A percentile compares a stretch with the other conserved stretches of the same genome.
phyloP scores from a whole-genome alignment of 1,139 yeast species.

The Yamadazyma spencermartinsiae region DNA sequence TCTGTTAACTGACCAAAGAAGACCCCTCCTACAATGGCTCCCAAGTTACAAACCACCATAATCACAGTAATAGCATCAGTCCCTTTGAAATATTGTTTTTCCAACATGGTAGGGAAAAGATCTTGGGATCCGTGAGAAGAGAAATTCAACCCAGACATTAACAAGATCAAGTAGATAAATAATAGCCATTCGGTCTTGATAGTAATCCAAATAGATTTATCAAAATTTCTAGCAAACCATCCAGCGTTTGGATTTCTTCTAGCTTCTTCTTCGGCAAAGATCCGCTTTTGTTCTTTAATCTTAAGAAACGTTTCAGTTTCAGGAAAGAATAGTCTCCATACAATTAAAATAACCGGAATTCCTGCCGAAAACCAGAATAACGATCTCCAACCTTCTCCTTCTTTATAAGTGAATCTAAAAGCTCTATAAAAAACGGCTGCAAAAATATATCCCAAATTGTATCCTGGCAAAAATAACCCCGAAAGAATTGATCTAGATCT shows the following conservation, averaged over 20 bases:
- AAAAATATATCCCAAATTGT: slow-evolving; percentile 38
- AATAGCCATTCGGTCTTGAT: slow-evolving; percentile 44
- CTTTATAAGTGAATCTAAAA: slow-evolving; percentile 63
- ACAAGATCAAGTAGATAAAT: slow-evolving; percentile 43
- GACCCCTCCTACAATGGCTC: slow-evolving; percentile 53
- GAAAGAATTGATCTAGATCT: slow-evolving; percentile 37
- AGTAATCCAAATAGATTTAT: slow-evolving; percentile 19
- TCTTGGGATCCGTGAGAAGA: slow-evolving; percentile 59
- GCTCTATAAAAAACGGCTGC: slow-evolving; percentile 40
- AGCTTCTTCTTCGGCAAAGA: slow-evolving; percentile 10
- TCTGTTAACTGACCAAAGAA: slow-evolving; percentile 47
- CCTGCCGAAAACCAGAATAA: slow-evolving; percentile 47
- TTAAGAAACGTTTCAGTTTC: slow-evolving; percentile 39
- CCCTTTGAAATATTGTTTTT: slow-evolving; percentile 36
- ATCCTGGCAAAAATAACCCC: slow-evolving; percentile 42
- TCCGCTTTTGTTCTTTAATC: slow-evolving; percentile 18
- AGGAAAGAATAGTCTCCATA: slow-evolving; percentile 37
- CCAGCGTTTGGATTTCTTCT: slow-evolving; percentile 5
- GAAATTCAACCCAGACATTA: slow-evolving; percentile 53
- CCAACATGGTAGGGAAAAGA: slow-evolving; percentile 49
- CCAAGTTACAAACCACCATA: slow-evolving; percentile 47
- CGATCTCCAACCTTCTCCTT: slow-evolving; percentile 37
- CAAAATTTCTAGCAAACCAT: slow-evolving; percentile 12
- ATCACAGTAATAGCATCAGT: slow-evolving; percentile 44
- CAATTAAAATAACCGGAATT: slow-evolving; percentile 37